Base-by-base conservation (phyloP, 2,329 filamentous ascomycete species). In the Colletotrichum simmondsii region DNA sequence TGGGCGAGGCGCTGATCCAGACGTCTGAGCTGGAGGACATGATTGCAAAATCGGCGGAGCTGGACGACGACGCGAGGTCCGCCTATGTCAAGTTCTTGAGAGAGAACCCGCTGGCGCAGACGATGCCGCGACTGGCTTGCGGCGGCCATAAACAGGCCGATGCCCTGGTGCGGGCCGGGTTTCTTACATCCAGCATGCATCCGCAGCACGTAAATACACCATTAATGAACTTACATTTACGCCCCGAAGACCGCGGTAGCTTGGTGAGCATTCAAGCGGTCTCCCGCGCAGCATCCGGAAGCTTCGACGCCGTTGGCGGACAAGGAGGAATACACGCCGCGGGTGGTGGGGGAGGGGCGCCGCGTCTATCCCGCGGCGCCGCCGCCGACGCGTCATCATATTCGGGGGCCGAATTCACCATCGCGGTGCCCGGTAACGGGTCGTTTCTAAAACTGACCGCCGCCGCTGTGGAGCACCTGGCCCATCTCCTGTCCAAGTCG, bases 371-470 rank as follows among this genome's bases (percentile, higher is more conserved):
- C n/a, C 77, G 74, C 26, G 37, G 37, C 37, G 37, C 2, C 37
- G 37, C 16, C 37, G 58, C 75, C 77, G 70, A 70, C 60, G 46
- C 56, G 28, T 74, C 75, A 28, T 75, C 74, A 11, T 70, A 19
- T 24, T 35, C 57, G 57, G 81, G 81, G 5, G 78, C 81, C 5
- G 82, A 83, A 56, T 85, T 89, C 79, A 88, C 87, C 68, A 85
- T 95, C 56, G 89, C 92, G 0, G 84, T 94, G 0, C 93, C 93
- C 0, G 89, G 89, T 28, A 92, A 91, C 42, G 93, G 93, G 2
- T 83, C 87, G 2, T 92, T 92, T 77, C 84, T 95, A 57, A 93
- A 92, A 79, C 85, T 95, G 3, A 84, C 92, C 0, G 86, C 89
- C 24, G 86, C 85, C 42, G 90, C 91, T 2, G 86, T 93, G 16